Percentiles rank a stretch among this genome's conserved stretches.
phyloP scores from a whole-genome alignment of 768 basidiomycete species.

The Daedalea quercina region DNA sequence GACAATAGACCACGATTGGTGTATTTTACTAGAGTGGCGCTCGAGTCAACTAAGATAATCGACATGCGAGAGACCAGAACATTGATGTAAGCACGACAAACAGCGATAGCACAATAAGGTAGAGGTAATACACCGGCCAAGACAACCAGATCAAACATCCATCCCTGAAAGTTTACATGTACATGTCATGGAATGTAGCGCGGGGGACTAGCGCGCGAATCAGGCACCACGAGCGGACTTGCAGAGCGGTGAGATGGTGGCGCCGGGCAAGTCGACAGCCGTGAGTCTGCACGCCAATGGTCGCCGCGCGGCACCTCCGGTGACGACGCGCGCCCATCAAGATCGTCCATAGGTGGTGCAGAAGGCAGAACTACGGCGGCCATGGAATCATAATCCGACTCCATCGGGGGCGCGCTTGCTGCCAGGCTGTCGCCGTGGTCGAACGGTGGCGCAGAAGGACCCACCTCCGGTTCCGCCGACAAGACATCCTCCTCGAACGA shows the following conservation, averaged over 20 bases:
- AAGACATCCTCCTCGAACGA: constrained; percentile 20
- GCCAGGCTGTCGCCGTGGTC: background rate
- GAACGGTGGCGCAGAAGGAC: constrained; percentile 20
- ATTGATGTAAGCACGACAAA: background rate
- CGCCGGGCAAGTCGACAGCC: background rate
- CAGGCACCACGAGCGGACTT: background rate
- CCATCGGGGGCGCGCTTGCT: constrained; percentile 6
- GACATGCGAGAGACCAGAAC: too few relatives aligned
- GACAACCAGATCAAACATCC: background rate
- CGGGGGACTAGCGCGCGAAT: background rate
- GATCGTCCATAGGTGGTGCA: background rate
- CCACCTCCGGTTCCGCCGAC: constrained; percentile 9
- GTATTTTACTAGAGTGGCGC: too few relatives aligned
- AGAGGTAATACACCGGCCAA: background rate
- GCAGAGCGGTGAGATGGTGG: background rate
- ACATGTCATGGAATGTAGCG: background rate
- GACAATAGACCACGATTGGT: too few relatives aligned
- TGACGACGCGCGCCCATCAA: background rate
- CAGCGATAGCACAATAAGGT: background rate
- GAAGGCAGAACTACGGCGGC: background rate
- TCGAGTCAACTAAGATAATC: too few relatives aligned
- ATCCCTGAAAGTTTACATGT: background rate
- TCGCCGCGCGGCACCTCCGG: background rate
- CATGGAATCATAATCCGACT: background rate
- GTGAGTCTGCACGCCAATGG: background rate